Conservation (phyloP, 2,329 filamentous ascomycete genomes). For the Aquanectria penicillioides region DNA sequence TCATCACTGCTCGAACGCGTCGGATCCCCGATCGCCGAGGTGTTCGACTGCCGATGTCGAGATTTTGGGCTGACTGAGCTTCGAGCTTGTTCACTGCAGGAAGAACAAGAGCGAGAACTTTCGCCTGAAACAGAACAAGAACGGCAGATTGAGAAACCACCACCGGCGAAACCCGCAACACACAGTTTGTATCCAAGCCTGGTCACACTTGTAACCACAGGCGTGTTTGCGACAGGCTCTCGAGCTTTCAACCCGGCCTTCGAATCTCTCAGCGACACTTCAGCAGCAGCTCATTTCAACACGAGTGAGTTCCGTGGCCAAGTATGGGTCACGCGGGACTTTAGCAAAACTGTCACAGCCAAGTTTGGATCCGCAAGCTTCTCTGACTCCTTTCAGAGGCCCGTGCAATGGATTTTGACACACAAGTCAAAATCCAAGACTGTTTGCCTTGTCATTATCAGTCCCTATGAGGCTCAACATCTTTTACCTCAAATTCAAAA, state of each 20-base stretch:
- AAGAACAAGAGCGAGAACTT: slow-evolving; percentile 77
- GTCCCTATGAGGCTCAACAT: slow-evolving; percentile 67
- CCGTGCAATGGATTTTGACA: slow-evolving; percentile 37
- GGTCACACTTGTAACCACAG: neutral
- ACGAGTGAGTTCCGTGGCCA: slow-evolving; percentile 22
- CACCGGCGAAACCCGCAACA: slow-evolving; percentile 39
- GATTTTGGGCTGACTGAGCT: slow-evolving; percentile 26
- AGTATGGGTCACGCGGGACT: slow-evolving; percentile 33
- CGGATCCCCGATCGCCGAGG: accelerated
- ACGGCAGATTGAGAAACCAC: slow-evolving; percentile 61
- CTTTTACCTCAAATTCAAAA: slow-evolving; percentile 54
- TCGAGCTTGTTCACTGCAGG: slow-evolving; percentile 52
- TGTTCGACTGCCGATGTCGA: neutral
- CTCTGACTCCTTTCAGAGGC: slow-evolving; percentile 35
- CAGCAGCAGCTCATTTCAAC: slow-evolving; percentile 28
- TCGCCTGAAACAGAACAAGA: slow-evolving; percentile 72
- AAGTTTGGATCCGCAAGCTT: neutral
- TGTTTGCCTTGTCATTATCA: slow-evolving; percentile 51
- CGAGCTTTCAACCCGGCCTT: slow-evolving; percentile 29
- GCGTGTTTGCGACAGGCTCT: neutral
- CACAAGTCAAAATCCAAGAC: neutral
- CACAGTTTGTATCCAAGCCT: slow-evolving; percentile 60
- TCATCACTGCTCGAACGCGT: neutral
- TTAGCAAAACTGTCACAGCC: slow-evolving; percentile 20
- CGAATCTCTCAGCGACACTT: slow-evolving; percentile 19